A percentile compares a stretch with the other conserved stretches of the same genome.
Conservation (phyloP, 1,284 basidiomycete genomes). For the Meripilus lineatus region DNA sequence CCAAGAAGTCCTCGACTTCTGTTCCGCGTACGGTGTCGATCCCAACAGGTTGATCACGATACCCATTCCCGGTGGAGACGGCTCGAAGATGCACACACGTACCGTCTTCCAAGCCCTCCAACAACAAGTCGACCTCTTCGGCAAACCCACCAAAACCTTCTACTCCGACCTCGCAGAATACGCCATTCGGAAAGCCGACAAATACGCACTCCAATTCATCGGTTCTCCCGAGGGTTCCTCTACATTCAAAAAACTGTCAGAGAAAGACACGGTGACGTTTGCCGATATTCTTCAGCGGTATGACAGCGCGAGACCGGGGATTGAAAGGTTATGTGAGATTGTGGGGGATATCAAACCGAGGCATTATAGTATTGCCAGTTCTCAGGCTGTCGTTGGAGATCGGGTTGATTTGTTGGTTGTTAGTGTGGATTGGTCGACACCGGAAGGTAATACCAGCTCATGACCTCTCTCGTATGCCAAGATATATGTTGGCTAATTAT, state of each 20-base stretch:
- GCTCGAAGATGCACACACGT: slow-evolving; percentile 67
- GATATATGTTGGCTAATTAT: no score
- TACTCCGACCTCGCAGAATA: slow-evolving; percentile 84
- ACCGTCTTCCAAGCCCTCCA: slow-evolving; percentile 96
- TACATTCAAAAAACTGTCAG: slow-evolving; percentile 93
- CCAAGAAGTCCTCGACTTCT: slow-evolving; percentile 85
- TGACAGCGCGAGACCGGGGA: slow-evolving; percentile 73
- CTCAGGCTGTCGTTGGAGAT: slow-evolving; percentile 92
- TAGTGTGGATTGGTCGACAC: slow-evolving; percentile 91
- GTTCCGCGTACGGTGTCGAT: slow-evolving; percentile 87
- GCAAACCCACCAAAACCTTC: slow-evolving; percentile 94
- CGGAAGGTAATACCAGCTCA: slow-evolving; percentile 57
- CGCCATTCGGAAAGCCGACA: slow-evolving; percentile 72
- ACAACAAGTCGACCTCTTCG: slow-evolving; percentile 96
- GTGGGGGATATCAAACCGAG: slow-evolving; percentile 94
- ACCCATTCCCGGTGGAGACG: slow-evolving; percentile 61
- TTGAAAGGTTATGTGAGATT: slow-evolving; percentile 84
- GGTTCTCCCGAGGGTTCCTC: slow-evolving; percentile 87
- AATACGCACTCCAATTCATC: slow-evolving; percentile 87
- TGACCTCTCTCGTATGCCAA: background rate
- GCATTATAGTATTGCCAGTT: slow-evolving; percentile 97
- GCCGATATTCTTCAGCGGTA: slow-evolving; percentile 85
- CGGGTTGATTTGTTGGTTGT: slow-evolving; percentile 94
- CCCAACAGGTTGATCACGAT: slow-evolving; percentile 81
- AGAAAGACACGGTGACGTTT: slow-evolving; percentile 94